These are phyloP conservation scores for Lumnitzera littorea DNA, from an alignment of 345 rosid species.

Conservation along the genomic window DNA sequence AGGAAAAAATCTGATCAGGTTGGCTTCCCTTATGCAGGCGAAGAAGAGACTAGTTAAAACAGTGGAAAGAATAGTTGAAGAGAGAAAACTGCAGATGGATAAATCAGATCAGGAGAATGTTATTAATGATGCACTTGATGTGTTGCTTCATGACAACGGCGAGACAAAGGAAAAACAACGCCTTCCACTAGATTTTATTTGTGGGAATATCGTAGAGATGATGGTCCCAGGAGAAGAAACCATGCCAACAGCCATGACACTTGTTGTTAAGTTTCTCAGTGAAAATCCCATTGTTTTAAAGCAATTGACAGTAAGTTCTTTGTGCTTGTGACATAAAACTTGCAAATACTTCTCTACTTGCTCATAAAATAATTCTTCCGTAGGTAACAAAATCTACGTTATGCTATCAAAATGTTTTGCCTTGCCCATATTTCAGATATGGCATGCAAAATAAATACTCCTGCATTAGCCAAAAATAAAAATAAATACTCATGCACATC, in stretches of 20 bases:
- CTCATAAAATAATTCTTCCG: too few relatives aligned
- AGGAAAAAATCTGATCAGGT: not conserved
- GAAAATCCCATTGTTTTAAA: slow-evolving; percentile 57
- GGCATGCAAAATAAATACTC: too few relatives aligned
- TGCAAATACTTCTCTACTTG: too few relatives aligned
- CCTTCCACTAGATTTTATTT: slow-evolving; percentile 61
- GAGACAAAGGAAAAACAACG: slow-evolving; percentile 46
- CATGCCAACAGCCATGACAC: slow-evolving; percentile 78
- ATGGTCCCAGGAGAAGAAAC: slow-evolving; percentile 98
- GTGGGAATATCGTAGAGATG: slow-evolving; percentile 80
- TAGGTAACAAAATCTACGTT: too few relatives aligned
- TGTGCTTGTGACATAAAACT: too few relatives aligned
- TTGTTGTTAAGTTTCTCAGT: slow-evolving; percentile 75
- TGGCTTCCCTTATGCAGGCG: slow-evolving; percentile 42
- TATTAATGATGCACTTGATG: slow-evolving; percentile 55
- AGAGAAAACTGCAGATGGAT: slow-evolving; percentile 36
- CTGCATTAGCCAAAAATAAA: too few relatives aligned
- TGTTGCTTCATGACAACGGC: slow-evolving; percentile 42
- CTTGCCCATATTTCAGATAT: too few relatives aligned
- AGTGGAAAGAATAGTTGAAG: slow-evolving; percentile 59
- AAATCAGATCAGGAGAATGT: slow-evolving; percentile 15
- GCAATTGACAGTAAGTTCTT: slow-evolving; percentile 46
- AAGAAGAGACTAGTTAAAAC: slow-evolving; percentile 53
- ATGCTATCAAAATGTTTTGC: too few relatives aligned
- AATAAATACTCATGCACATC: too few relatives aligned